Evolutionary conservation across 257 asterid genomes (phyloP).

Genomic region (Nicotiana tabacum): DNA sequence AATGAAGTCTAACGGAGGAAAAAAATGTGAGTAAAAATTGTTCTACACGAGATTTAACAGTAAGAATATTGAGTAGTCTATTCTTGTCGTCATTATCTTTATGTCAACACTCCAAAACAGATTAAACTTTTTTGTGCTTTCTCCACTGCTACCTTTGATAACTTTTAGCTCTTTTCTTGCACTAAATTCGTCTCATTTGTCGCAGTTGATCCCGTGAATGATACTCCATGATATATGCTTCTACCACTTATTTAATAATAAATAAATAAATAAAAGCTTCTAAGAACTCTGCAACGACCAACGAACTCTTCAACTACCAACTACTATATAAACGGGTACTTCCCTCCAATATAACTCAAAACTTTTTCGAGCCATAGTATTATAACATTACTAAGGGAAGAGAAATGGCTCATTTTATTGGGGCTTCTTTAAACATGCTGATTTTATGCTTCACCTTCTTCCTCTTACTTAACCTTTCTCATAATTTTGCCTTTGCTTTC

Average conservation of each 20-base stretch:
- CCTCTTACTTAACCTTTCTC: neutral
- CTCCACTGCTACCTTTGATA: conserved; percentile 20
- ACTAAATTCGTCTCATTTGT: conserved; percentile 28
- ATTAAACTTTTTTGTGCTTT: neutral
- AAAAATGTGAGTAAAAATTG: neutral
- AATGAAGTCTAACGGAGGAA: neutral
- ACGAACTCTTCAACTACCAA: conserved; percentile 41
- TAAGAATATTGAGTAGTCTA: conserved; percentile 2
- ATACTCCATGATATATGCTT: neutral
- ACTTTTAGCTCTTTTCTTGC: conserved; percentile 20
- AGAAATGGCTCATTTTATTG: conserved; percentile 23
- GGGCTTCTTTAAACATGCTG: conserved; percentile 11
- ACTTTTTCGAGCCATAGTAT: neutral
- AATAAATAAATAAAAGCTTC: neutral
- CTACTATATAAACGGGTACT: conserved; percentile 31
- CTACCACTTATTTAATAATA: neutral
- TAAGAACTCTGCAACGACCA: conserved; percentile 20
- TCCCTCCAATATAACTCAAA: neutral
- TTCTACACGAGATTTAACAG: conserved; percentile 11
- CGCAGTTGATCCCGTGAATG: conserved; percentile 72
- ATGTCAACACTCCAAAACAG: neutral
- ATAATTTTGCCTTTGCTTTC: conserved; percentile 40
- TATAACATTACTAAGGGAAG: neutral
- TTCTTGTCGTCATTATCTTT: conserved; percentile 12
- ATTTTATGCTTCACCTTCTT: conserved; percentile 20